Evolutionary conservation across 1,284 basidiomycete species (phyloP).

Genomic region (Naganishia cerealis): DNA sequence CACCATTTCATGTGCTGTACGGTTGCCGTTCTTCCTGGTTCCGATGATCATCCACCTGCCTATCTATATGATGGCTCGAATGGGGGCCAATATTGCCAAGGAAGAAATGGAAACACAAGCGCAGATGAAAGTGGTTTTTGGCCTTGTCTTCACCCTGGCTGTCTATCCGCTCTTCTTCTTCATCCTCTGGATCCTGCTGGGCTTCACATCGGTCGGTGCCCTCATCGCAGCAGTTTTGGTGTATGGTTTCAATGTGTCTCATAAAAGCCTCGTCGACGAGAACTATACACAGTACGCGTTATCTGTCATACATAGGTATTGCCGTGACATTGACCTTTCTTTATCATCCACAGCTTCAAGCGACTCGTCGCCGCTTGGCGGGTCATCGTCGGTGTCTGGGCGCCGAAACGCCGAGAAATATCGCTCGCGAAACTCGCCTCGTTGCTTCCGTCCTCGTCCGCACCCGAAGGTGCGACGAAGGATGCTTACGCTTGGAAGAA

Average conservation of each 20-base stretch:
- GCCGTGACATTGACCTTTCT: not conserved
- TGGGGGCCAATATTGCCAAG: slow-evolving; percentile 72
- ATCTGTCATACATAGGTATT: not conserved
- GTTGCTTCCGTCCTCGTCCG: slow-evolving; percentile 56
- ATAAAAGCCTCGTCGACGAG: slow-evolving; percentile 59
- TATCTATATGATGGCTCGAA: slow-evolving; percentile 72
- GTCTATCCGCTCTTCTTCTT: slow-evolving; percentile 81
- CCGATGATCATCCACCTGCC: slow-evolving; percentile 80
- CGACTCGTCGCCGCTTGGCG: slow-evolving; percentile 83
- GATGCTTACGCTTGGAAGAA: slow-evolving; percentile 35
- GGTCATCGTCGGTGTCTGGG: slow-evolving; percentile 84
- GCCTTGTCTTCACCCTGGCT: slow-evolving; percentile 69
- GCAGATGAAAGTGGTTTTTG: slow-evolving; percentile 85
- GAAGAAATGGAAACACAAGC: slow-evolving; percentile 84
- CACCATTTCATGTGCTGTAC: slow-evolving; percentile 66
- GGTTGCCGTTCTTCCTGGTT: slow-evolving; percentile 81
- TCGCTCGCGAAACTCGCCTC: slow-evolving; percentile 67
- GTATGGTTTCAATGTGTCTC: slow-evolving; percentile 76
- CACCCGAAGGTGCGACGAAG: slow-evolving; percentile 48
- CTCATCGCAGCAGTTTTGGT: slow-evolving; percentile 58
- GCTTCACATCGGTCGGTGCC: slow-evolving; percentile 64
- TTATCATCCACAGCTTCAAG: slow-evolving; percentile 57
- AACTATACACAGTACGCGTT: slow-evolving; percentile 73
- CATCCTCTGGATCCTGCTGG: slow-evolving; percentile 74
- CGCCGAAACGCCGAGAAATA: slow-evolving; percentile 75